Evolutionary conservation across 2,329 filamentous ascomycete genomes (phyloP).

Genomic region (Bipolaris sorokiniana): DNA sequence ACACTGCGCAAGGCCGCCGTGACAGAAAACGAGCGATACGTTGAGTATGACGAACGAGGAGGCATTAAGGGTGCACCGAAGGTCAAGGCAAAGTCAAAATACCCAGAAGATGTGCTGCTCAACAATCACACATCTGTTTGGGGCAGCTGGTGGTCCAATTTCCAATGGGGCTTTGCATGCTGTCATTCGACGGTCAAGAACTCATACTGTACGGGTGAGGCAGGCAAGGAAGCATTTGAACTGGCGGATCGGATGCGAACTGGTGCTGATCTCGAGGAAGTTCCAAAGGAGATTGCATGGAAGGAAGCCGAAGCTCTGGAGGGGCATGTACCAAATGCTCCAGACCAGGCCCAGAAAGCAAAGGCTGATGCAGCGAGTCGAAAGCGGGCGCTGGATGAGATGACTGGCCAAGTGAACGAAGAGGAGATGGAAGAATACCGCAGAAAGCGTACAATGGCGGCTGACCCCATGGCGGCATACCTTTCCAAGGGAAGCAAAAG

Average conservation of each 20-base stretch:
- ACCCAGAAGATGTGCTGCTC: slow-evolving; percentile 81
- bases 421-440: slow-evolving; percentile 88
- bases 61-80: slow-evolving; percentile 86
- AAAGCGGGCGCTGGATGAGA: slow-evolving; percentile 79
- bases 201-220: slow-evolving; percentile 94
- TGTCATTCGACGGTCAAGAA: slow-evolving; percentile 95
- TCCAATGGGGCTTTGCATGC: slow-evolving; percentile 94
- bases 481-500: slow-evolving; percentile 71
- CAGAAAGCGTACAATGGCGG: slow-evolving; percentile 71
- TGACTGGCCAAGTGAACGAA: slow-evolving; percentile 78
- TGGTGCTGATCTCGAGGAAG: slow-evolving; percentile 53
- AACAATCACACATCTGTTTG: slow-evolving; percentile 94
- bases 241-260: slow-evolving; percentile 69
- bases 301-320: slow-evolving; percentile 51
- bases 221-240: slow-evolving; percentile 80
- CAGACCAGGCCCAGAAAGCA: slow-evolving; percentile 50
- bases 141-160: slow-evolving; percentile 97
- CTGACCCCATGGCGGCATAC: slow-evolving; percentile 87
- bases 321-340: slow-evolving; percentile 53
- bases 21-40: slow-evolving; percentile 81
- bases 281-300: slow-evolving; percentile 51
- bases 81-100: slow-evolving; percentile 82
- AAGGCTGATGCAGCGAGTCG: slow-evolving; percentile 55
- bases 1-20: slow-evolving; percentile 71
- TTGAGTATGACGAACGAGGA: slow-evolving; percentile 93